Evolutionary conservation across 768 basidiomycete genomes (phyloP), one percentile per base, ranked within the genome.

Genomic region (Boletus coccyginus): DNA sequence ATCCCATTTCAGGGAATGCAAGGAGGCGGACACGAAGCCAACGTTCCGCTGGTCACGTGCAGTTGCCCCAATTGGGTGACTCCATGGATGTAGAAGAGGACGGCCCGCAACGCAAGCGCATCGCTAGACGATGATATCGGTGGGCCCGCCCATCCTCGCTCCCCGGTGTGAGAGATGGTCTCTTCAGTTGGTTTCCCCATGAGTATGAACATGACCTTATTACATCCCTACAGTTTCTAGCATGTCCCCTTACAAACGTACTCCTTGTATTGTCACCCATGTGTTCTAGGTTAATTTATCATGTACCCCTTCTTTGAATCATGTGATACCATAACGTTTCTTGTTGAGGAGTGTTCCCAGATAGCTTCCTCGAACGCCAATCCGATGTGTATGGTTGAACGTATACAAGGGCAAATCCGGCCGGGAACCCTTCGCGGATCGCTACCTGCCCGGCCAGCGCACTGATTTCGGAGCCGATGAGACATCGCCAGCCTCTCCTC

Each of bases 31-130:
- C 84, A 6, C 71, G 85, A 41, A 86, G 82, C 58, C 68, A 71
- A 50, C 77, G 78, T 31, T 70, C 72, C 27, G 50, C 63, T 1
- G 63, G 75, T 71, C 59, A 64, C 63, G 45, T 75, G 75, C 68
- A 77, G 71, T 39, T 75, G 66, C 70, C 77, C 71, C 59, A 77
- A 71, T 43, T 69, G 50, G 64, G 71, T 27, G 81, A 82, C 47
- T 81, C 79, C 57, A 90, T 90, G 82, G 88, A 91, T 41, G 76
- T 90, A 17, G 90, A 92, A 62, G 90, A 91, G 50, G 88, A 88
- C 14, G 79, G 79, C 16, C 78, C 88, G 52, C 89, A 91, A 65
- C 76, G 90, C 65, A 92, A 92, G 66, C 80, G 90, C 46, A 79
- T 88, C 35, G 78, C 87, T 11, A 77, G 89, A 63, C 77, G 89